These are phyloP conservation scores for Nemania diffusa DNA, from an alignment of 2,329 filamentous ascomycete species.

Conservation along the genomic window DNA sequence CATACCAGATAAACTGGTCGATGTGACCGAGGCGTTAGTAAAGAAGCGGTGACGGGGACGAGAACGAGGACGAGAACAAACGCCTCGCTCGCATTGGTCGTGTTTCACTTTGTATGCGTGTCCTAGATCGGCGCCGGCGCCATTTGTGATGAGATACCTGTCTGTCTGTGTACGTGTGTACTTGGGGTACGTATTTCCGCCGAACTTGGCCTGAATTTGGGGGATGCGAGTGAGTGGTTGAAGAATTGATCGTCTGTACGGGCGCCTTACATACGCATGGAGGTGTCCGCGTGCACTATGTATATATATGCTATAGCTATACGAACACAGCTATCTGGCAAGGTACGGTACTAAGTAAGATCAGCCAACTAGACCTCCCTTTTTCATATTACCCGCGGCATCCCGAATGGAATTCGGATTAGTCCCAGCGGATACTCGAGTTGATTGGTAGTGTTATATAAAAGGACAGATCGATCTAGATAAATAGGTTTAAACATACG, in stretches of 20 bases:
- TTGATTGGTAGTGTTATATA: not conserved
- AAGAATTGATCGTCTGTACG: not conserved
- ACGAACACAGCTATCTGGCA: not conserved
- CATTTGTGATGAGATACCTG: not conserved
- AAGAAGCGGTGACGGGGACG: not conserved
- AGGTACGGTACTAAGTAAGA: not conserved
- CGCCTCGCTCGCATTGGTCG: not conserved
- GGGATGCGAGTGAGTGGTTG: not conserved
- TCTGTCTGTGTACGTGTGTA: not conserved
- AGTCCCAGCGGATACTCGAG: not conserved
- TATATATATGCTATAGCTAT: not conserved
- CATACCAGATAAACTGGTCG: not conserved
- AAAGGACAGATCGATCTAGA: not conserved
- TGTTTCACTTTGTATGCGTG: not conserved
- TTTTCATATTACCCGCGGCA: slow-evolving; percentile 5
- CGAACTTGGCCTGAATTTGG: not conserved
- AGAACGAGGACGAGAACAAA: not conserved
- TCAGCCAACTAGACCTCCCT: not conserved
- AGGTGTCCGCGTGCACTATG: not conserved
- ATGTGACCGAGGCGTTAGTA: not conserved
- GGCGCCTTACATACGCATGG: not conserved
- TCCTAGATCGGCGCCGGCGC: not conserved
- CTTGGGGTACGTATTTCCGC: not conserved
- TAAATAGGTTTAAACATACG: not conserved
- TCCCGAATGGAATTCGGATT: slow-evolving; percentile 6